These are phyloP conservation scores for Quercus variabilis DNA, from an alignment of 306 rosid species.

Conservation along the genomic window DNA sequence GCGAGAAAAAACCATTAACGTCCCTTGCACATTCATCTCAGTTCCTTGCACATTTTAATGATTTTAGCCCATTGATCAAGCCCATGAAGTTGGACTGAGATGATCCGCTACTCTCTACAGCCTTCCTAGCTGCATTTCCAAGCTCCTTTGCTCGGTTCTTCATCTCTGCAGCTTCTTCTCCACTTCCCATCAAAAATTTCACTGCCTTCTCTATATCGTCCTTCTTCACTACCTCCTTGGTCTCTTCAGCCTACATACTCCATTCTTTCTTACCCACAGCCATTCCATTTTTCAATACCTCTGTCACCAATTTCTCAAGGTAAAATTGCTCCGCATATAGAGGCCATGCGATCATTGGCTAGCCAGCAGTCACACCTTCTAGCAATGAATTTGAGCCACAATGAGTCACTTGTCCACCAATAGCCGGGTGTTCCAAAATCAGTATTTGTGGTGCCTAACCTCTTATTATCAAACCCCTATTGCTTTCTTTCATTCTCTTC, in stretches of 20 bases:
- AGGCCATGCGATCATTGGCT: not conserved
- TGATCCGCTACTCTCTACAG: too few species aligned
- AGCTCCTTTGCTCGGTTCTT: not conserved
- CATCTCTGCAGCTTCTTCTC: not conserved
- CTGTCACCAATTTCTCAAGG: not conserved
- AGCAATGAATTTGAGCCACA: not conserved
- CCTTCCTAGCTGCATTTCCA: not conserved
- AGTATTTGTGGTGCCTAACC: not conserved
- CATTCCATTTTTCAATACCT: not conserved
- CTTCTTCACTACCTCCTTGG: not conserved
- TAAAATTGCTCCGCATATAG: not conserved
- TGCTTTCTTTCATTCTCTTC: not conserved
- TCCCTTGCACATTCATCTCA: too few species aligned
- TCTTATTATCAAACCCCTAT: not conserved
- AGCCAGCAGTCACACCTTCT: not conserved
- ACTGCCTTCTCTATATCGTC: not conserved
- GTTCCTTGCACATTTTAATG: too few species aligned
- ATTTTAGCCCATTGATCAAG: too few species aligned
- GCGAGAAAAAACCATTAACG: too few species aligned
- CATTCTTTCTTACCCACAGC: not conserved
- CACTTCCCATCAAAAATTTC: not conserved
- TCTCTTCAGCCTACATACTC: not conserved
- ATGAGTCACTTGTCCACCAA: not conserved
- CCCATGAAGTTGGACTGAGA: too few species aligned
- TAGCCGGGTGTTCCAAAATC: not conserved